A percentile compares a stretch with the other conserved stretches of the same genome.
Evolutionary conservation across 257 asterid species (phyloP).

Genomic region (Thymus mandschuricus): DNA sequence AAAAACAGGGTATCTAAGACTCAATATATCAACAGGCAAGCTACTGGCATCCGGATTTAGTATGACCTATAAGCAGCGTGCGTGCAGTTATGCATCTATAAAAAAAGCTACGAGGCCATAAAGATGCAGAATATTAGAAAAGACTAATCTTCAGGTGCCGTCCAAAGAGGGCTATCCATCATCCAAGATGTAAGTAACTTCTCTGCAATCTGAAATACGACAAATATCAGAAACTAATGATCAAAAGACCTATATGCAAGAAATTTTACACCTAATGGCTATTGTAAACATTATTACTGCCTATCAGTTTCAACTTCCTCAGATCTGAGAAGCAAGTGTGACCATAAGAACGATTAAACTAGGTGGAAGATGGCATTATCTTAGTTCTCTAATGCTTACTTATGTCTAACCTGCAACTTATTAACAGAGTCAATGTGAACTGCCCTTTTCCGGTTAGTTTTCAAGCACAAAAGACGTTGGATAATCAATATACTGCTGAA

Average conservation of each 20-base stretch:
- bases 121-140: conserved; percentile 15
- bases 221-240: background rate
- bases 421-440: background rate
- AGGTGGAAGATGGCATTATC: background rate
- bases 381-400: background rate
- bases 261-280: background rate
- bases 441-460: background rate
- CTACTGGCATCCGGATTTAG: conserved; percentile 58
- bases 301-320: background rate
- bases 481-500: background rate
- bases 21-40: conserved; percentile 88
- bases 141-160: conserved; percentile 86
- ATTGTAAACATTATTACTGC: background rate
- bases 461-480: background rate
- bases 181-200: conserved; percentile 48
- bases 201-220: conserved; percentile 53
- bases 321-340: no score
- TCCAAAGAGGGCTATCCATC: conserved; percentile 86
- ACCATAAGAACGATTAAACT: background rate
- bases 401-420: no score
- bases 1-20: conserved; percentile 89
- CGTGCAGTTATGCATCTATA: conserved; percentile 6
- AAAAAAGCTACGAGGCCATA: conserved; percentile 13
- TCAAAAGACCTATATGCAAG: background rate
- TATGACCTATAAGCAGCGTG: conserved; percentile 53